Evolutionary conservation across 2,329 filamentous ascomycete genomes (phyloP), one percentile per base, ranked within the genome.

Genomic region (Colletotrichum caudatum): DNA sequence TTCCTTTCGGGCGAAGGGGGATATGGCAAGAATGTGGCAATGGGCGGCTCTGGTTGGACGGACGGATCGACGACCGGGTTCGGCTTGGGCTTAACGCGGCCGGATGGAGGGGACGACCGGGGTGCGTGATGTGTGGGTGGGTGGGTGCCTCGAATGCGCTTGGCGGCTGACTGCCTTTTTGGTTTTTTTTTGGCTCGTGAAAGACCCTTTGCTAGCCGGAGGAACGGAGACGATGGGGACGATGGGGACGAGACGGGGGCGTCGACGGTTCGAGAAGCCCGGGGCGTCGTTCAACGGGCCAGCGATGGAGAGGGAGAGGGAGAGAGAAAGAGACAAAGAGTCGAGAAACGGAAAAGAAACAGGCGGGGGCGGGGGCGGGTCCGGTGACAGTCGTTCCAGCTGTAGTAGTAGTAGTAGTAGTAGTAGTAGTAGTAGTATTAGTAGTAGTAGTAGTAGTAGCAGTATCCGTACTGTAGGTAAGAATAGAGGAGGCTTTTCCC

Each of bases 1-100:
- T 69, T 76, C 68, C 74, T 74, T 69, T 76, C 75, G 75, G 75
- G 73, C 75, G 75, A 76, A 73, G 65, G 75, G 74, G 64, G 33
- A 71, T 58, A 37, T 66, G 20, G 61, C 46, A 72, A 53, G 41
- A 71, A 71, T 62, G 70, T 71, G 70, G 70, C 50, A 66, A 72
- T 44, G 56, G 50, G 63, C 62, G 65, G 60, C 58, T 64, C 64
- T 64, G 73, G 64, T 73, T 74, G 73, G 78, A 77, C 74, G 61
- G 60, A 50, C 51, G 48, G 66, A 60, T 69, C 39, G 39, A 69
- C 23, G 35, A 46, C 66, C 35, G 35, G 41, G 39, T 48, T 58
- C 63, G 50, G 16, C 29, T 41, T 23, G 54, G 64, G 64, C 46
- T 59, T 63, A 76, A 78, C 77, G 77, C 73, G 57, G 62, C 57